These are phyloP conservation scores for Solanum pimpinellifolium DNA, from an alignment of 257 asterid genomes.

Conservation along the genomic window DNA sequence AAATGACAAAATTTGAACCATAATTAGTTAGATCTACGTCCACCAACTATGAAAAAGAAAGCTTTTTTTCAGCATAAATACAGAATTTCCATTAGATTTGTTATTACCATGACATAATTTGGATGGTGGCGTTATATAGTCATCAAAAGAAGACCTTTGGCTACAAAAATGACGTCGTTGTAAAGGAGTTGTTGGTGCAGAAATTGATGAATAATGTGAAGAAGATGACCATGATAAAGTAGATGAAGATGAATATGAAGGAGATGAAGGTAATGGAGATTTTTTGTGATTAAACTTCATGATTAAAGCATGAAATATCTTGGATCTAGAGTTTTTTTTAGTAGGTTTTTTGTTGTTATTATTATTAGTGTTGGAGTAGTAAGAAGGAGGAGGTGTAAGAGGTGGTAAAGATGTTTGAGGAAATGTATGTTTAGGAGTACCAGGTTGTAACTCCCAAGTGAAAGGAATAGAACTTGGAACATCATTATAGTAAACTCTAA, in stretches of 20 bases:
- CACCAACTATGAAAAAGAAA: not conserved
- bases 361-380: not conserved
- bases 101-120: slow-evolving; percentile 1
- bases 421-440: slow-evolving; percentile 20
- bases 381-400: slow-evolving; percentile 28
- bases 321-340: slow-evolving; percentile 2
- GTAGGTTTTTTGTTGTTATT: not conserved
- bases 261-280: not conserved
- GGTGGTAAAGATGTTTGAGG: slow-evolving; percentile 14
- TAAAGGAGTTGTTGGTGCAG: not conserved
- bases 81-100: not conserved
- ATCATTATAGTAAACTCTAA: slow-evolving; percentile 22
- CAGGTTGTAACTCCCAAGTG: slow-evolving; percentile 26
- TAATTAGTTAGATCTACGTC: slow-evolving; percentile 9
- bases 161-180: slow-evolving; percentile 2
- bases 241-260: not conserved
- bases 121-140: not conserved
- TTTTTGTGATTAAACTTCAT: not conserved
- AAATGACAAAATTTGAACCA: not conserved
- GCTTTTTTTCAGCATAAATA: slow-evolving; percentile 2
- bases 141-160: slow-evolving; percentile 4
- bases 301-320: not conserved
- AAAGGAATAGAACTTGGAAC: slow-evolving; percentile 17
- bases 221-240: slow-evolving; percentile 7
- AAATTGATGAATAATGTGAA: not conserved